These are phyloP conservation scores for Sporothrix protearum DNA, from an alignment of 2,329 filamentous ascomycete genomes.

Conservation along the genomic window DNA sequence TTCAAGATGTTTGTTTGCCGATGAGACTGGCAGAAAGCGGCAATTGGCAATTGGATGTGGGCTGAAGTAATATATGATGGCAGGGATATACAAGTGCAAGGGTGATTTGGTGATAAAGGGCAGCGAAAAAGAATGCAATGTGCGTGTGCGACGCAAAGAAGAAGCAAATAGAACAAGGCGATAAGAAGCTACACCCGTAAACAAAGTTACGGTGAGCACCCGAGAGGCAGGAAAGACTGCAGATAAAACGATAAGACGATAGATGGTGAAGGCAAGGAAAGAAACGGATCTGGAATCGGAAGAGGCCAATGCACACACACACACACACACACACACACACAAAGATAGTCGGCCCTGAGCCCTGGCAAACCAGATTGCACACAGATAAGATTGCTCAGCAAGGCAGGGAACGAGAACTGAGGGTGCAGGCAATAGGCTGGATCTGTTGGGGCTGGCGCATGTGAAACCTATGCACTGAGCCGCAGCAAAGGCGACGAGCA, in stretches of 20 bases:
- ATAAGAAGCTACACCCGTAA: constrained; percentile 4
- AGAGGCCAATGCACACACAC: constrained; percentile 6
- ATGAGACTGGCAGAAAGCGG: neutral
- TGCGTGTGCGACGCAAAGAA: neutral
- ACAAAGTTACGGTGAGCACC: constrained; percentile 11
- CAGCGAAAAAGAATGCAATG: neutral
- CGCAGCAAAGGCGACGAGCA: constrained; percentile 10
- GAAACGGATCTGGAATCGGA: neutral
- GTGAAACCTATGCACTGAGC: constrained; percentile 3
- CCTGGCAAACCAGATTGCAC: neutral
- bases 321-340: neutral
- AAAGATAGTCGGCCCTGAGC: neutral
- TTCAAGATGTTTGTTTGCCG: too few species aligned
- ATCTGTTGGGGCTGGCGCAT: constrained; percentile 7
- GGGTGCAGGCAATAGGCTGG: neutral
- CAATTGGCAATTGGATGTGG: neutral
- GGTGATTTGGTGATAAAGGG: neutral
- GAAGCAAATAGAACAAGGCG: neutral
- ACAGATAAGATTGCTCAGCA: constrained; percentile 17
- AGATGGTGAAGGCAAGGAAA: neutral
- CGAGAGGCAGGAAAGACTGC: neutral
- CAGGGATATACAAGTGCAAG: neutral
- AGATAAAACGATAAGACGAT: neutral
- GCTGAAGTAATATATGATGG: neutral
- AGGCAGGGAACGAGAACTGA: neutral